Evolutionary conservation across 2,329 filamentous ascomycete genomes (phyloP), one percentile per base, ranked within the genome.

Genomic region (Ophiostoma tasmaniense): DNA sequence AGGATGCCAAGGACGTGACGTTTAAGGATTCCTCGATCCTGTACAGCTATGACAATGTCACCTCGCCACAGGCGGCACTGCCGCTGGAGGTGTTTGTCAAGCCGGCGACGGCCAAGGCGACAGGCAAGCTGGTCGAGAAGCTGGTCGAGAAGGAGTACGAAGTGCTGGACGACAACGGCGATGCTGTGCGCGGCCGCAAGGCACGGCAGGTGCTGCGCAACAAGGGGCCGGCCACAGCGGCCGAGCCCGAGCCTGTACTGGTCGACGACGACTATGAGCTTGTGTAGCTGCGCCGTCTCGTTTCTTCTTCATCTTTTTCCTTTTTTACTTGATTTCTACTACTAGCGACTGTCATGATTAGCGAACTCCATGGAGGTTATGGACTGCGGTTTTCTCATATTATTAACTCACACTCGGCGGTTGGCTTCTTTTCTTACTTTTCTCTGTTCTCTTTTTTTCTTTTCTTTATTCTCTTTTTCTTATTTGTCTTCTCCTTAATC

Each of bases 111-210:
- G 76, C 67, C 72, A 74, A 76, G 2, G 80, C 78, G 66, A 83
- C 79, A 39, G 81, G 82, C 74, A 79, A 77, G 72, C 75, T 82
- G 66, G 28, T 69, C 25, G 52, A 81, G 75, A 79, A 77, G 72
- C 75, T 82, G 65, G n/a, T 69, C 61, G 52, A 81, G 75, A 79
- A 80, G 72, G 81, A 83, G 74, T 83, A 82, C 72, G 81, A 82
- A 75, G 78, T 83, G 35, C 72, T 83, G 17, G 81, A 83, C 71
- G 76, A 72, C 71, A 80, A 82, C 62, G 81, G 81, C 25, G 78
- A 82, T 52, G 74, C 79, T 1, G 76, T 82, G 50, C 79, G 77
- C 73, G 81, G 81, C 55, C 76, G 78, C 55, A 81, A 79, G 77
- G 81, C 80, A 17, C 79, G 80, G 20, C 76, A 76, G 67, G 77